Percentiles rank a stretch among this genome's conserved stretches.
Evolutionary conservation across 352 stramenopile genomes (phyloP).

Genomic region (Phytophthora brassicae): DNA sequence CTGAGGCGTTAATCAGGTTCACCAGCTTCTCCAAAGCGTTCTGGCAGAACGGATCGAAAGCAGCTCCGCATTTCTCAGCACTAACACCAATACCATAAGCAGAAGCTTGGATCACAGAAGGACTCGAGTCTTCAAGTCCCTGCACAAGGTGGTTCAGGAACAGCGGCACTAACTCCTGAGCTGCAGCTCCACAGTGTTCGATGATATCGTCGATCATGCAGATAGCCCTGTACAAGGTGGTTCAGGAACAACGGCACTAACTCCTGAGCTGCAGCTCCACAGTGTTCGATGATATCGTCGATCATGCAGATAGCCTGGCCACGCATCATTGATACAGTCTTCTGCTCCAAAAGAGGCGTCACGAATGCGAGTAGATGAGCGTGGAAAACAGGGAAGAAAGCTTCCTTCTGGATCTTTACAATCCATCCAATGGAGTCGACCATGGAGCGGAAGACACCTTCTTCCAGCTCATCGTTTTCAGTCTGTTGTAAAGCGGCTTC

Average conservation of each 20-base stretch:
- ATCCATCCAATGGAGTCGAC: slow-evolving; percentile 85
- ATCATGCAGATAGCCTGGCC: slow-evolving; percentile 88
- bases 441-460: slow-evolving; percentile 80
- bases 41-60: slow-evolving; percentile 73
- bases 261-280: slow-evolving; percentile 63
- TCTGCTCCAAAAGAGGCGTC: slow-evolving; percentile 63
- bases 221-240: slow-evolving; percentile 73
- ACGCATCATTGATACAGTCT: slow-evolving; percentile 62
- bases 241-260: slow-evolving; percentile 73
- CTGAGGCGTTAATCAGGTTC: slow-evolving; percentile 55
- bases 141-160: slow-evolving; percentile 76
- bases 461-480: slow-evolving; percentile 72
- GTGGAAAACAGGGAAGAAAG: slow-evolving; percentile 80
- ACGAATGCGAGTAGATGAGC: slow-evolving; percentile 67
- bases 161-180: slow-evolving; percentile 71
- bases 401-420: slow-evolving; percentile 80
- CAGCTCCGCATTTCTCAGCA: slow-evolving; percentile 69
- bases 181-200: slow-evolving; percentile 72
- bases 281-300: slow-evolving; percentile 89
- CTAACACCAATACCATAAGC: slow-evolving; percentile 86
- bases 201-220: slow-evolving; percentile 89
- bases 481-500: slow-evolving; percentile 71
- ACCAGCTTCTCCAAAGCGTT: slow-evolving; percentile 75
- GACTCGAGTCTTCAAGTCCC: slow-evolving; percentile 66
- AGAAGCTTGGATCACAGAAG: slow-evolving; percentile 74